phyloP scores from a whole-genome alignment of 139 green algal species.

The Haematococcus lacustris region DNA sequence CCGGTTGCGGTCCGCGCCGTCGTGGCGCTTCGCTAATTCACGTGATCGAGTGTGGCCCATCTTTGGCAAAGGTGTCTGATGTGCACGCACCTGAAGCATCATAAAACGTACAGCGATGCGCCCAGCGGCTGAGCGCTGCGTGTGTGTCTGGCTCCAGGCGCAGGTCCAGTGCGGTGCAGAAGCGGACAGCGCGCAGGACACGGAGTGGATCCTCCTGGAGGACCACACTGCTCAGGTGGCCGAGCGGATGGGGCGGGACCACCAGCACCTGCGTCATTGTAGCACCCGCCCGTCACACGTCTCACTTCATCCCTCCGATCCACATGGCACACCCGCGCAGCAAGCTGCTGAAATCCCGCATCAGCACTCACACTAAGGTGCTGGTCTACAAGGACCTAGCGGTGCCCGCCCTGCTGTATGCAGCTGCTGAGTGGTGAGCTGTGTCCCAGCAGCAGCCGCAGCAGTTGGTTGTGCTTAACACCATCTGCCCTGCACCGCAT shows the following conservation, averaged over 20 bases:
- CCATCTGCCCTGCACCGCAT: too few relatives aligned
- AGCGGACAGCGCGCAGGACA: constrained; percentile 71
- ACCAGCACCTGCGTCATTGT: not conserved
- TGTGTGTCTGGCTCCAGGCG: constrained; percentile 10
- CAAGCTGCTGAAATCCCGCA: not conserved
- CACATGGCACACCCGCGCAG: not conserved
- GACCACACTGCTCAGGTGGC: not conserved
- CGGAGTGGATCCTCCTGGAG: constrained; percentile 69
- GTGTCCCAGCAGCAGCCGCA: not conserved
- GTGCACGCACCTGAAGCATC: too few relatives aligned
- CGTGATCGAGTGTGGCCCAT: too few relatives aligned
- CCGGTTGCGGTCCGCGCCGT: too few relatives aligned
- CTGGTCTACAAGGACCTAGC: too few relatives aligned
- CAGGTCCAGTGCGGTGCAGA: constrained; percentile 17
- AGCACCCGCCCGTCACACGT: not conserved
- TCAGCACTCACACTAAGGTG: not conserved
- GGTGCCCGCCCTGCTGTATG: too few relatives aligned
- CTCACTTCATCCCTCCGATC: not conserved
- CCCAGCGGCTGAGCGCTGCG: not conserved
- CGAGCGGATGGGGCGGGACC: not conserved
- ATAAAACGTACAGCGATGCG: not conserved
- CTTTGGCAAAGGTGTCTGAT: too few relatives aligned
- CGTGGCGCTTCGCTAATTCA: too few relatives aligned
- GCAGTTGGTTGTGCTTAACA: not conserved
- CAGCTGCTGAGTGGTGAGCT: too few relatives aligned